These are phyloP conservation scores for Colletotrichum simmondsii DNA, from an alignment of 2,329 filamentous ascomycete genomes.

Conservation along the genomic window DNA sequence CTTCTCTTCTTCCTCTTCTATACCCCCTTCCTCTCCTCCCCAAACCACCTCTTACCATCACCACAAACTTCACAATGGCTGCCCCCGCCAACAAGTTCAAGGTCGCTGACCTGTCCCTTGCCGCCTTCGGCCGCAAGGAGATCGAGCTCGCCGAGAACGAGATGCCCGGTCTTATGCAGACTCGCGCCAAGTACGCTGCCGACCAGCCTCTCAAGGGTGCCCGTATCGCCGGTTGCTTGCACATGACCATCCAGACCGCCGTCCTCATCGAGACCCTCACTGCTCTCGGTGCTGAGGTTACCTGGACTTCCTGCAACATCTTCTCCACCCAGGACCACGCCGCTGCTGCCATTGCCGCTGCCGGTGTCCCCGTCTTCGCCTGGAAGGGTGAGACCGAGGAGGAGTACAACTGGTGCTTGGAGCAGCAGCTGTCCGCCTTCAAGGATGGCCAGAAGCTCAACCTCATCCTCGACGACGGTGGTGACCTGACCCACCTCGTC, in stretches of 20 bases:
- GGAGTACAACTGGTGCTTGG: constrained; percentile 99
- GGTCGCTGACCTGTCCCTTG: constrained; percentile 97
- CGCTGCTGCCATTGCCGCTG: constrained; percentile 94
- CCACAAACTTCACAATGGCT: constrained; percentile 61
- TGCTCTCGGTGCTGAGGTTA: constrained; percentile 95
- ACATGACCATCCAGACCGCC: constrained; percentile 99
- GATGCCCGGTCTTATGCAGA: constrained; percentile 98
- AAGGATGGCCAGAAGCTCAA: constrained; percentile 97
- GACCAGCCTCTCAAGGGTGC: constrained; percentile 96
- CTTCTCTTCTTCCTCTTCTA: constrained; percentile 32
- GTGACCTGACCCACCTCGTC: constrained; percentile 94
- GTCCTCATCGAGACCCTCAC: constrained; percentile 98
- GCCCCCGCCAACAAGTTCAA: constrained; percentile 94
- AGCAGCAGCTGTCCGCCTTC: constrained; percentile 97
- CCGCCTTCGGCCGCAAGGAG: constrained; percentile 98
- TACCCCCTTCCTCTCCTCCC: constrained; percentile 24
- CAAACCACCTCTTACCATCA: constrained; percentile 28
- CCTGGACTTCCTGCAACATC: constrained; percentile 99
- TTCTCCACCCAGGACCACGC: constrained; percentile 99
- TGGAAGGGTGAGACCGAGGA: constrained; percentile 96
- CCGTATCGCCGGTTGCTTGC: constrained; percentile 96
- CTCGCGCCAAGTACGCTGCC: constrained; percentile 86
- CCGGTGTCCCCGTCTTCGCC: constrained; percentile 86
- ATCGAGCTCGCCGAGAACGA: constrained; percentile 96
- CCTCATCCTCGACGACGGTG: constrained; percentile 98